These are phyloP conservation scores for Hanseniaspora jakobsenii DNA, from an alignment of 805 yeast genomes.

Conservation along the genomic window DNA sequence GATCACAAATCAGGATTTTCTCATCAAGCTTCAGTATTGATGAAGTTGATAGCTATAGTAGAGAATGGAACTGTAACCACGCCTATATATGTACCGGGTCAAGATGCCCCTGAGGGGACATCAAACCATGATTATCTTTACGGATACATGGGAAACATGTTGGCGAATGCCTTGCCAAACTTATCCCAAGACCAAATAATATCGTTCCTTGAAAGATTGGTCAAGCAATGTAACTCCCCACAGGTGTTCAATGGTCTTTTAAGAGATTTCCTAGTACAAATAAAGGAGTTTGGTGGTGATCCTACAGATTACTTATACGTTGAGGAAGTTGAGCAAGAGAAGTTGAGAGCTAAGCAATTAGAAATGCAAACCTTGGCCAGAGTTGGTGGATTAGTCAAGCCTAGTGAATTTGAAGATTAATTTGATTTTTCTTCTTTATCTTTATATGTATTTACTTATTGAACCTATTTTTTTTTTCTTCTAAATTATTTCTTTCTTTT, in stretches of 20 bases:
- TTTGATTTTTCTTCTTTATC: neutral
- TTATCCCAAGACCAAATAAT: conserved; percentile 71
- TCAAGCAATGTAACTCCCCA: conserved; percentile 60
- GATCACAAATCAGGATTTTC: conserved; percentile 96
- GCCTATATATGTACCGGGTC: conserved; percentile 65
- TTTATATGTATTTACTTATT: conserved; percentile 1
- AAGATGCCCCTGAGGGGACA: conserved; percentile 73
- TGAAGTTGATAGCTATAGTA: conserved; percentile 72
- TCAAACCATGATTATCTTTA: conserved; percentile 66
- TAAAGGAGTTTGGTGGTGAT: conserved; percentile 91
- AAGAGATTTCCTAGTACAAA: conserved; percentile 92
- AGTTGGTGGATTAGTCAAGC: conserved; percentile 89
- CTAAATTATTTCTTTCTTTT: too few relatives aligned
- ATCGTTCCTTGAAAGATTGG: conserved; percentile 67
- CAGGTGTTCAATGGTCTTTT: conserved; percentile 67
- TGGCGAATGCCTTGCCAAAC: conserved; percentile 85
- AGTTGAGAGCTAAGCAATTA: conserved; percentile 58
- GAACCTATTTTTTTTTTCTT: neutral
- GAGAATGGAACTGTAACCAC: conserved; percentile 60
- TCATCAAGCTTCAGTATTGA: conserved; percentile 71
- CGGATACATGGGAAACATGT: conserved; percentile 69
- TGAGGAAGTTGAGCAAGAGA: conserved; percentile 79
- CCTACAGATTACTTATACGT: conserved; percentile 89
- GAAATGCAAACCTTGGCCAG: conserved; percentile 45
- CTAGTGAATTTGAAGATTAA: conserved; percentile 65